These are phyloP conservation scores for Acanthamoeba sp. DNA, from an alignment of 208 protist genomes.

Conservation along the genomic window DNA sequence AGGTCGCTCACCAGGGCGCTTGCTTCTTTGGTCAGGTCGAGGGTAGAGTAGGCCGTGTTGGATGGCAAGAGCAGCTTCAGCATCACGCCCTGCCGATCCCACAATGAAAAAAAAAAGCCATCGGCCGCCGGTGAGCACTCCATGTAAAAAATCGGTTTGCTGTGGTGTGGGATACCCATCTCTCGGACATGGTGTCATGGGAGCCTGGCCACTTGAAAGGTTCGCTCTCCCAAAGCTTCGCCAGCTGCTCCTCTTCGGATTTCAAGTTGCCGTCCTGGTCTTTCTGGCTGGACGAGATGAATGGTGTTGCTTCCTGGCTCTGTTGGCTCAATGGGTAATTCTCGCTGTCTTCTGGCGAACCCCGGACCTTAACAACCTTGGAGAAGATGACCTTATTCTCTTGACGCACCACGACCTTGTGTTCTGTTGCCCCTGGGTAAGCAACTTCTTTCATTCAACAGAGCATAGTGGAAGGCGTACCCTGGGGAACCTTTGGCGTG, in stretches of 20 bases:
- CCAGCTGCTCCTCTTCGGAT: background rate
- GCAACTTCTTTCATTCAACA: too few species aligned
- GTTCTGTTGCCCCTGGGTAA: background rate
- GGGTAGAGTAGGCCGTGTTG: background rate
- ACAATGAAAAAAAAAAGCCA: too few species aligned
- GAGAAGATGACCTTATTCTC: too few species aligned
- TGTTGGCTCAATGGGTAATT: background rate
- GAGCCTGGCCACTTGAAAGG: background rate
- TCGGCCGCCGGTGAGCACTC: too few species aligned
- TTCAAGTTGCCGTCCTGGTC: too few species aligned
- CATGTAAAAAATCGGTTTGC: too few species aligned
- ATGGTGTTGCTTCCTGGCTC: too few species aligned
- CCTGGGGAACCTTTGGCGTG: too few species aligned
- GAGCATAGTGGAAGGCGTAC: too few species aligned
- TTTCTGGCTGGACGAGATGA: background rate
- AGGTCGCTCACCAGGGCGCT: background rate
- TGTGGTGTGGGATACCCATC: too few species aligned
- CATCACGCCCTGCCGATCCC: background rate
- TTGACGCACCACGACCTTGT: background rate
- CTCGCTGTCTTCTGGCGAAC: too few species aligned
- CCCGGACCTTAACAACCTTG: too few species aligned
- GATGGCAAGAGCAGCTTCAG: background rate
- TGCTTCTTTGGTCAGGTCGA: background rate
- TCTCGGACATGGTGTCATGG: background rate
- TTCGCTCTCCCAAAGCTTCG: background rate